These are phyloP conservation scores for Bruguiera sexangula DNA, from an alignment of 345 rosid genomes.

Conservation along the genomic window DNA sequence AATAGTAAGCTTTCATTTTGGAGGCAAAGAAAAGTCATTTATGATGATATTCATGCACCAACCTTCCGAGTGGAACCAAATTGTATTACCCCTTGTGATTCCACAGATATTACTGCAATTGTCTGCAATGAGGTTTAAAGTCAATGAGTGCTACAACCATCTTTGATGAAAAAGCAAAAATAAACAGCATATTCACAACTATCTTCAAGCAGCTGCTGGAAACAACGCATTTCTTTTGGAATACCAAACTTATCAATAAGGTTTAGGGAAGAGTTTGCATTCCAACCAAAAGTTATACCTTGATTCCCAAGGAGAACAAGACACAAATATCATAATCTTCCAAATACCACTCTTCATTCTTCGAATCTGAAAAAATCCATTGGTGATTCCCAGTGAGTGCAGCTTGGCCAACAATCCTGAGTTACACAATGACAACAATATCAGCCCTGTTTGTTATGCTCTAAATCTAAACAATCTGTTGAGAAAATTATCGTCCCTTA, in stretches of 20 bases:
- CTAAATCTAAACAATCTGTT: background rate
- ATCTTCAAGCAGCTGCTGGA: background rate
- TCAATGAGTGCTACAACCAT: constrained; percentile 2
- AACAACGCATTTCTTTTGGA: background rate
- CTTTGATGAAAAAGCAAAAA: background rate
- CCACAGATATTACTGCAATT: constrained; percentile 59
- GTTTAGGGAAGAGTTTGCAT: background rate
- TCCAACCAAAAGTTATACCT: constrained; percentile 31
- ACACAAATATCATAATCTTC: constrained; percentile 31
- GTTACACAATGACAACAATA: constrained; percentile 4
- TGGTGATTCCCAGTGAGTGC: constrained; percentile 67
- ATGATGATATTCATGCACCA: constrained; percentile 18
- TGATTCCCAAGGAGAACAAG: constrained; percentile 49
- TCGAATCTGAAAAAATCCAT: constrained; percentile 64
- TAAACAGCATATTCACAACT: background rate
- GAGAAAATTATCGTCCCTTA: background rate
- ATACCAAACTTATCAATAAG: too few species aligned
- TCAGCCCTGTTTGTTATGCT: background rate
- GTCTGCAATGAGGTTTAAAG: constrained; percentile 49
- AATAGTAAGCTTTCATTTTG: background rate
- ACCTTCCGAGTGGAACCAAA: constrained; percentile 86
- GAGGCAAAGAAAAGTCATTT: constrained; percentile 1
- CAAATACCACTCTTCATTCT: constrained; percentile 23
- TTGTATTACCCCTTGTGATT: constrained; percentile 64
- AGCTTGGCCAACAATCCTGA: constrained; percentile 39